Evolutionary conservation across 805 yeast genomes (phyloP).

Genomic region (Ogataea polymorpha): DNA sequence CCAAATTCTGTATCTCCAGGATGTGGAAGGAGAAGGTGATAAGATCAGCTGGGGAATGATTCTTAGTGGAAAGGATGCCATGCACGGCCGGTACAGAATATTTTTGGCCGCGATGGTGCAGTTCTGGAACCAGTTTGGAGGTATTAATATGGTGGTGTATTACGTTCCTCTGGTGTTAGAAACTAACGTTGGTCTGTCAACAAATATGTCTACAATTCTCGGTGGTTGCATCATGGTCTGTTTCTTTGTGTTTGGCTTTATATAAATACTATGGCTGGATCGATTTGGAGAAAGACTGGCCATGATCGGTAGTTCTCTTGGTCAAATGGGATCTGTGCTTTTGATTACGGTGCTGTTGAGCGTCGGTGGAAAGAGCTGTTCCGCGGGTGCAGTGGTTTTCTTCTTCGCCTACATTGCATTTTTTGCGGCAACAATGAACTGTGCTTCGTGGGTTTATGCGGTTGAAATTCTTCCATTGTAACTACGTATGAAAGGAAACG

Average conservation of each 20-base stretch:
- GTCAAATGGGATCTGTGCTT: conserved; percentile 31
- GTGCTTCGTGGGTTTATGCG: conserved; percentile 52
- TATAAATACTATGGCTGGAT: conserved; percentile 54
- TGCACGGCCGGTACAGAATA: conserved; percentile 39
- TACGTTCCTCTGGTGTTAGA: conserved; percentile 62
- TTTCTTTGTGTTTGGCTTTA: conserved; percentile 52
- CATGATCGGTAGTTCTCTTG: conserved; percentile 45
- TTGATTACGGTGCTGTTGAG: conserved; percentile 30
- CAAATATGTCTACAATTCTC: conserved; percentile 49
- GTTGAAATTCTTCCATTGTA: conserved; percentile 60
- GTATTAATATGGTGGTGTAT: conserved; percentile 69
- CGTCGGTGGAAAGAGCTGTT: conserved; percentile 27
- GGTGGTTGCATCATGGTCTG: conserved; percentile 59
- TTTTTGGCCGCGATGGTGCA: conserved; percentile 51
- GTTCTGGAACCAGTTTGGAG: conserved; percentile 62
- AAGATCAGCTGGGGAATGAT: conserved; percentile 31
- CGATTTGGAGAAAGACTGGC: conserved; percentile 60
- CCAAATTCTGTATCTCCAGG: conserved; percentile 30
- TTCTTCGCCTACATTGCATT: conserved; percentile 45
- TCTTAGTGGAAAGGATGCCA: conserved; percentile 13
- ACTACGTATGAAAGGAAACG: conserved; percentile 63
- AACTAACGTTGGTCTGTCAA: conserved; percentile 55
- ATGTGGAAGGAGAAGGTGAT: conserved; percentile 40
- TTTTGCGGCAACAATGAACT: conserved; percentile 49
- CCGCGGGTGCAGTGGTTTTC: conserved; percentile 45